Conservation (phyloP, 805 yeast genomes). For the Pichia californica region DNA sequence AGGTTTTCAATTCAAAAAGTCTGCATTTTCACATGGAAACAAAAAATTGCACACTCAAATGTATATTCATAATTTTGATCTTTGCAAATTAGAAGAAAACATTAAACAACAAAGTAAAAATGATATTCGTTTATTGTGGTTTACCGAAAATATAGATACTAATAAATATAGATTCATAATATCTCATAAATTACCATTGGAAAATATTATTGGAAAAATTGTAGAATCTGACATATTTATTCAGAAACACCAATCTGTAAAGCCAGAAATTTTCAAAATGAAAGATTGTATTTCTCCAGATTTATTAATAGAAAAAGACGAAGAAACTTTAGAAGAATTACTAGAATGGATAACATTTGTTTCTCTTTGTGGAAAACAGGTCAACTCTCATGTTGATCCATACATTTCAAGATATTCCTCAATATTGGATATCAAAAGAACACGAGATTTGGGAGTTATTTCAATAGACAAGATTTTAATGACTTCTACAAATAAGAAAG, state of each 20-base stretch:
- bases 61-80: constrained; percentile 20
- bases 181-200: not conserved
- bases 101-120: constrained; percentile 15
- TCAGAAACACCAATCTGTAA: not conserved
- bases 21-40: constrained; percentile 23
- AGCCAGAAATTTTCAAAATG: constrained; percentile 2
- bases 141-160: constrained; percentile 19
- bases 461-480: not conserved
- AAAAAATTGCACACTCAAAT: constrained; percentile 16
- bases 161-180: constrained; percentile 2
- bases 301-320: constrained; percentile 16
- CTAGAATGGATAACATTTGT: constrained; percentile 30
- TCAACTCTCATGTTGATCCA: constrained; percentile 15
- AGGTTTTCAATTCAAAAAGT: constrained; percentile 29
- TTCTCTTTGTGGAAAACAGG: constrained; percentile 22
- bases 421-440: constrained; percentile 8
- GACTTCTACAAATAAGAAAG: not conserved
- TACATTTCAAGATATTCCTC: constrained; percentile 23
- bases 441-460: not conserved
- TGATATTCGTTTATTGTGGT: constrained; percentile 27
- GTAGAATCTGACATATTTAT: not conserved
- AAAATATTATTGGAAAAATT: not conserved
- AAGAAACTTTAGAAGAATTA: constrained; percentile 17
- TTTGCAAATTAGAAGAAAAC: constrained; percentile 10
- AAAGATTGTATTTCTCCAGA: constrained; percentile 16